Evolutionary conservation across 2,329 filamentous ascomycete genomes (phyloP), one percentile per base, ranked within the genome.

Genomic region (Apiospora arundinis): DNA sequence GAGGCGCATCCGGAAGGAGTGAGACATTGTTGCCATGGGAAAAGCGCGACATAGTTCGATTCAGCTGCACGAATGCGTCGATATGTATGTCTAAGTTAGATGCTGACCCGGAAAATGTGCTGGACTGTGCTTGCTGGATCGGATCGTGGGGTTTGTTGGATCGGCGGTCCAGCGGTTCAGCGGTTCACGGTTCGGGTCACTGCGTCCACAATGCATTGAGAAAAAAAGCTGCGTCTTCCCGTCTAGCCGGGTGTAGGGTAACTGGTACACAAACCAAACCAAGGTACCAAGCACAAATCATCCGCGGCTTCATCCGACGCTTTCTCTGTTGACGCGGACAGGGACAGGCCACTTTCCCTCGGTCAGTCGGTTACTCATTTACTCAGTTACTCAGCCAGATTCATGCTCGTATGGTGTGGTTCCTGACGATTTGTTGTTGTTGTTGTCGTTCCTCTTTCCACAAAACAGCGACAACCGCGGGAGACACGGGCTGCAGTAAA

Each of bases 81-180:
- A 56, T 32, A 28, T 56, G 49, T 56, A 40, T 63, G 56, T 63
- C 56, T 18, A 60, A 37, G 25, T 60, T 21, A 49, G 48, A 49
- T 49, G 48, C 48, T 25, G 48, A 49, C 48, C 32, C 32, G 28
- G 28, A 6, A 28, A 56, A 16, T n/a, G 16, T n/a, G 52, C n/a
- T 63, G 56, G 56, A 63, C 56, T 63, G 56, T 56, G 49, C 42
- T 44, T 48, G 42, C 28, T 63, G 56, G 56, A 63, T 40, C 56
- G 56, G 56, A 63, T 63, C 56, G 56, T 63, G 56, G 56, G 56
- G 56, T 63, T 18, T 28, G 18, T 16, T 32, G 46, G 46, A n/a
- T 32, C 5, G 14, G 32, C 32, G 32, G 32, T 32, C 6, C 32
- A 32, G 32, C 32, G 32, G 25, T 32, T 56, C 42, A 14, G 49